Evolutionary conservation across 129 eudicot species (phyloP).

Genomic region (Flaveria ramosissima): DNA sequence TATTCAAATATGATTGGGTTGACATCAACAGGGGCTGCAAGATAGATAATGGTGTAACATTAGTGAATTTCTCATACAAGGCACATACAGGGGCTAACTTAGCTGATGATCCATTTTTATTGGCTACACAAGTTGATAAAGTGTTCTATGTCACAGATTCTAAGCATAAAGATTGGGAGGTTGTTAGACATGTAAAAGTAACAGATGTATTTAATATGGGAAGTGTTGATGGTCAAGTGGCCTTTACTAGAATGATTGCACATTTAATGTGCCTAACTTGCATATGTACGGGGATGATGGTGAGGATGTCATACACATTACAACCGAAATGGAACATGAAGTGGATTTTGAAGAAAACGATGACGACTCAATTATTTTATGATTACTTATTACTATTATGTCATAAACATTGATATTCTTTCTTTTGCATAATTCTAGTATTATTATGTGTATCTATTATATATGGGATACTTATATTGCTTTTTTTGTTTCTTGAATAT

Average conservation of each 20-base stretch:
- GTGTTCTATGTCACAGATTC: too few relatives aligned
- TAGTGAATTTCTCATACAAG: conserved; percentile 1
- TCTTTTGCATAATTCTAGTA: background rate
- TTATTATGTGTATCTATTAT: background rate
- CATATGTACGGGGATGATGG: conserved; percentile 6
- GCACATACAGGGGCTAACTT: background rate
- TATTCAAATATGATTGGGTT: background rate
- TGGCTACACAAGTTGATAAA: conserved; percentile 18
- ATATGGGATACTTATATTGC: background rate
- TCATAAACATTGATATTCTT: background rate
- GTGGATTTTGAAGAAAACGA: background rate
- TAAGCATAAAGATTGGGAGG: conserved; percentile 1
- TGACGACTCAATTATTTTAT: background rate
- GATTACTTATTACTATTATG: background rate
- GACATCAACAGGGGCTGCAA: background rate
- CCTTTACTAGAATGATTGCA: background rate
- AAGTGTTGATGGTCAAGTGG: background rate
- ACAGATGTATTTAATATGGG: conserved; percentile 6
- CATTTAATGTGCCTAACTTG: background rate
- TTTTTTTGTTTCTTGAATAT: background rate
- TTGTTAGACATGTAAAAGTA: background rate
- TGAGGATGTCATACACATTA: conserved; percentile 11
- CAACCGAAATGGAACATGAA: background rate
- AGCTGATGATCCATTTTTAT: background rate
- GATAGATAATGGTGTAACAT: background rate